Evolutionary conservation across 768 basidiomycete genomes (phyloP).

Genomic region (Leccinum aurantiacum): DNA sequence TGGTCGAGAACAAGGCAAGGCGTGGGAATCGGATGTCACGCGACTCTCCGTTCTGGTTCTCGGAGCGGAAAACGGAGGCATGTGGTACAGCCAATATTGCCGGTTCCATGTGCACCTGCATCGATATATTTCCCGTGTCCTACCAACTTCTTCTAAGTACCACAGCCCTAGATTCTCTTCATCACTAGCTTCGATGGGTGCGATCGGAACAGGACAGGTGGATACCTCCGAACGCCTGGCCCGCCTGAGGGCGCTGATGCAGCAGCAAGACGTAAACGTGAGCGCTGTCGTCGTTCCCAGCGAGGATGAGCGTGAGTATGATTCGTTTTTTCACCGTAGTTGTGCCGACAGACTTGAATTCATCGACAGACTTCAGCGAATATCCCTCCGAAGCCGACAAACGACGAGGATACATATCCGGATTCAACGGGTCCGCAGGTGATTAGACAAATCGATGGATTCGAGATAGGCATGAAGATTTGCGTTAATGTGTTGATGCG

Average conservation of each 20-base stretch:
- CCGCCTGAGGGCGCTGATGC: constrained; percentile 71
- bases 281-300: constrained; percentile 83
- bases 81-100: constrained; percentile 24
- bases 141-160: constrained; percentile 7
- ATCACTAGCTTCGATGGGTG: constrained; percentile 37
- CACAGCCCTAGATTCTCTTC: constrained; percentile 9
- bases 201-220: constrained; percentile 42
- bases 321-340: background rate
- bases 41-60: background rate
- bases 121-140: constrained; percentile 25
- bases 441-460: constrained; percentile 14
- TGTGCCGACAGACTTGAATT: constrained; percentile 1
- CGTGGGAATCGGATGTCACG: background rate
- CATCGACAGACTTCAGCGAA: constrained; percentile 73
- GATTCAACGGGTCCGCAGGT: constrained; percentile 95
- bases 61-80: constrained; percentile 27
- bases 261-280: constrained; percentile 48
- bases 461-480: background rate
- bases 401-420: constrained; percentile 85
- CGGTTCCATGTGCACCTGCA: constrained; percentile 16
- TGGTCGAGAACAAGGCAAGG: too few species aligned
- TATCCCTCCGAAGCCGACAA: constrained; percentile 84
- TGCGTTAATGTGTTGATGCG: constrained; percentile 8
- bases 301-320: constrained; percentile 83
- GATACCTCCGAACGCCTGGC: constrained; percentile 64